Evolutionary conservation across 768 basidiomycete species (phyloP).

Genomic region (Coprinopsis marcescibilis): DNA sequence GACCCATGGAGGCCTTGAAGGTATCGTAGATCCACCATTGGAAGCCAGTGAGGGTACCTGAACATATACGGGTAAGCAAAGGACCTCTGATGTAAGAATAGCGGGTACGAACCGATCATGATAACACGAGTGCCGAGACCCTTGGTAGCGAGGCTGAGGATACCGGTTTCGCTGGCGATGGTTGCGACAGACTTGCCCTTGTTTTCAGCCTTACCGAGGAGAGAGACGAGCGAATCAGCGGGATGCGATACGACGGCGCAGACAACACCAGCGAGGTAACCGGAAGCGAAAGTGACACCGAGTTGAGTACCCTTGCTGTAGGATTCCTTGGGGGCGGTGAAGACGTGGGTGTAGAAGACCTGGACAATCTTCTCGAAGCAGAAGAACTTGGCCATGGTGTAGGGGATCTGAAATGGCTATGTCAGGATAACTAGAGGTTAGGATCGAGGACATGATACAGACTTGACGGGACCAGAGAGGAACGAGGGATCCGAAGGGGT

Average conservation of each 20-base stretch:
- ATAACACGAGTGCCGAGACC: conserved; percentile 83
- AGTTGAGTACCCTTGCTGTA: conserved; percentile 84
- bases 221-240: conserved; percentile 88
- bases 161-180: conserved; percentile 68
- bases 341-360: conserved; percentile 84
- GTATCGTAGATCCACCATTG: conserved; percentile 94
- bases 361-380: conserved; percentile 89
- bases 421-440: not conserved
- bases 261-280: conserved; percentile 93
- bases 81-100: not conserved
- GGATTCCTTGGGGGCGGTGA: conserved; percentile 70
- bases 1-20: conserved; percentile 79
- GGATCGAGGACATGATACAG: not conserved
- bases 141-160: conserved; percentile 64
- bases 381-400: conserved; percentile 99
- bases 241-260: conserved; percentile 96
- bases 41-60: conserved; percentile 60
- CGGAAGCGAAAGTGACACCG: conserved; percentile 82
- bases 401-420: conserved; percentile 63
- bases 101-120: conserved; percentile 61
- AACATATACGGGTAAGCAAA: conserved; percentile 13
- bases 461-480: conserved; percentile 89
- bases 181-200: conserved; percentile 72
- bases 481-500: conserved; percentile 79
- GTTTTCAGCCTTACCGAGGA: conserved; percentile 86